Evolutionary conservation across 352 stramenopile genomes (phyloP), one percentile per base, ranked within the genome.

Genomic region (Phytopythium delawarense): DNA sequence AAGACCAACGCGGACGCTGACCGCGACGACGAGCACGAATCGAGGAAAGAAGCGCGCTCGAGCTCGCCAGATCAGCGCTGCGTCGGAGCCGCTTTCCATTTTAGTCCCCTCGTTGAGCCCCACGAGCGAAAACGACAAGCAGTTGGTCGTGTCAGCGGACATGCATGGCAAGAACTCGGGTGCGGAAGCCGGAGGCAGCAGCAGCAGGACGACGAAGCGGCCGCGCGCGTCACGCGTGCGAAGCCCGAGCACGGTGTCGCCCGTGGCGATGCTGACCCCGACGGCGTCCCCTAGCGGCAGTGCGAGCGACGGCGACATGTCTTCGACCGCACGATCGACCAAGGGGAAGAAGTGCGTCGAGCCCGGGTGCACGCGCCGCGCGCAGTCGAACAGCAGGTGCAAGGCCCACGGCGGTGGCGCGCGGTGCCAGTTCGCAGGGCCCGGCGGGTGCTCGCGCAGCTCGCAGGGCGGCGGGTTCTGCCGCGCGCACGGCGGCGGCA

Each of bases 271-370:
- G 37, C 49, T 53, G 9, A 35, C 40, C 12, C 21, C 48, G 8
- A 52, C 59, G 4, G 46, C 63, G 51, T 61, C 62, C 44, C 44
- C 61, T 1, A 79, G 75, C 25, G 52, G 70, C 48, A 69, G 70
- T 32, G 23, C 8, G 11, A 64, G 61, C 50, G 49, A 60, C 18
- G 64, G 53, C n/a, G 72, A 64, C 21, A 70, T 63, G 34, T 63
- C 28, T 25, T 75, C 66, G 51, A 56, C 54, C 23, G 59, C 39
- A 48, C 35, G 62, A 67, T 57, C 59, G 34, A 53, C 51, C 42
- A 94, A 93, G 55, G 83, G 82, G 57, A 94, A 94, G 62, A 89
- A 87, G 52, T 94, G 85, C 59, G 71, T 88, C 45, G 81, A 89
- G 48, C 32, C 60, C 1, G 74, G 70, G 0, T 94, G 85, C 37